Evolutionary conservation across 192 early-diverging fungal genomes (phyloP), one percentile per base, ranked within the genome.

Genomic region (Gryganskiella cystojenkinii): DNA sequence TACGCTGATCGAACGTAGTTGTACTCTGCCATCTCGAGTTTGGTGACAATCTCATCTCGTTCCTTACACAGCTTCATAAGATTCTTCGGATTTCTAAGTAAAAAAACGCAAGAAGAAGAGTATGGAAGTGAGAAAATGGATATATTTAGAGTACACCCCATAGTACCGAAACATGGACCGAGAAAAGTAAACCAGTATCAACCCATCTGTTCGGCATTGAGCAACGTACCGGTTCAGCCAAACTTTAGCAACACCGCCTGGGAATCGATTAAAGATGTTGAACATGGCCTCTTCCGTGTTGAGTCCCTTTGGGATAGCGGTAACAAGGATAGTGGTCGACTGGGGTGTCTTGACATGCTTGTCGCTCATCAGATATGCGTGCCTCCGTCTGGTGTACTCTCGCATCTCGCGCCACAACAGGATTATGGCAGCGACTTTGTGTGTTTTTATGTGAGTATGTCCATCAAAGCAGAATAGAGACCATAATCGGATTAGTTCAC

Each of bases 271-370:
- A 56, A 92, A 91, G 45, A 91, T 64, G 25, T 78, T 42, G 30
- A 50, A 70, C 20, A 95, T 75, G 4, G 82, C 44, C 34, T 82
- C 56, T 14, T 83, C 67, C 31, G 63, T 84, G 51, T 87, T 81
- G 33, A 92, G 70, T n/a, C 85, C 75, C 7, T 76, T 44, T 8
- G 95, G 93, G 28, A 97, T 84, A n/a, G 88, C 84, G 1, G 87
- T 80, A 14, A 94, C 86, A 47, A 93, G 85, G 3, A 96, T 79
- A 3, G 92, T 93, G 33, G 87, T 85, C 3, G 90, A 83, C 14
- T 81, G 78, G 10, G 85, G 82, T 7, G 76, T 75, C 10, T 74
- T 56, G 14, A 56, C 51, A 65, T 89, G 85, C 4, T 86, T 81
- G 0, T 82, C 80, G 44, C 82, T 84, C 30, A 87, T 67, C 11